phyloP scores from a whole-genome alignment of 1,284 basidiomycete genomes.

The Ceratorhiza oryzae-sativae region DNA sequence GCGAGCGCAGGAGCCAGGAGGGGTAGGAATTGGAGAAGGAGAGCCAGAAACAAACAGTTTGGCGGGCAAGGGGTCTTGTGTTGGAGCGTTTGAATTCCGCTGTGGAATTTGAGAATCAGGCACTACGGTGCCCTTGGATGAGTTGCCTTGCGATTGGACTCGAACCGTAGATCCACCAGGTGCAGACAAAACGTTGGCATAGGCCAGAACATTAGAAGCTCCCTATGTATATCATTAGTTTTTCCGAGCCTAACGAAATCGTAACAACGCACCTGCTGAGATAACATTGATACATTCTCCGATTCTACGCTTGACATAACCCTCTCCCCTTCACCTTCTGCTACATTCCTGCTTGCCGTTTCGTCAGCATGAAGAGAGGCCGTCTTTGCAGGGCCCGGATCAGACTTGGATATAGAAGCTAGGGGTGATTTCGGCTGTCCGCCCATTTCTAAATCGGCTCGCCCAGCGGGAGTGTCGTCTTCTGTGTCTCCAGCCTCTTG shows the following conservation, averaged over 20 bases:
- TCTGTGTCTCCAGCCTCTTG: neutral
- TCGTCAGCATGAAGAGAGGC: slow-evolving; percentile 14
- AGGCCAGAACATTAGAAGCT: neutral
- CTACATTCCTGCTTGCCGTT: neutral
- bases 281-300: neutral
- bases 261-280: neutral
- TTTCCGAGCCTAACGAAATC: neutral
- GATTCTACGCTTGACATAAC: slow-evolving; percentile 19
- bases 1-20: neutral
- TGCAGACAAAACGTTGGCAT: neutral
- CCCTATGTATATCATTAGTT: neutral
- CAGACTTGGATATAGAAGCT: neutral
- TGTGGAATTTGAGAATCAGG: neutral
- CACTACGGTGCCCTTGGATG: slow-evolving; percentile 10
- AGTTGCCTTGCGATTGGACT: slow-evolving; percentile 7
- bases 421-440: neutral
- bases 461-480: neutral
- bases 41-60: neutral
- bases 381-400: neutral
- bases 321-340: neutral
- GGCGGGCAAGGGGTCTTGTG: neutral
- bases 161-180: neutral
- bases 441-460: neutral
- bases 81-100: neutral
- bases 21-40: neutral